Percentiles rank a stretch among this genome's conserved stretches.
phyloP scores from a whole-genome alignment of 179 eudicot genomes.

The Silene coronaria region DNA sequence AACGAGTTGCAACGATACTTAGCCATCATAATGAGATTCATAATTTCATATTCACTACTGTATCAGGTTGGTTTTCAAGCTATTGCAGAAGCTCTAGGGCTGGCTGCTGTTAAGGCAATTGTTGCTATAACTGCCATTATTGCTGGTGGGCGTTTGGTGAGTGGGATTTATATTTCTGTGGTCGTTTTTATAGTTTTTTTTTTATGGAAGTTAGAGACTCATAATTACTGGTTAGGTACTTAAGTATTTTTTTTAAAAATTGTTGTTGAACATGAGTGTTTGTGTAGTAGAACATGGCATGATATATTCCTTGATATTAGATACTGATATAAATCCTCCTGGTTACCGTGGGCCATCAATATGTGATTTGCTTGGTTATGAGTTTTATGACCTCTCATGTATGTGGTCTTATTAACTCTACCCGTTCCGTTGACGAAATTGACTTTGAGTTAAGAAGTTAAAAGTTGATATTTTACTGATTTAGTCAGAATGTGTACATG shows the following conservation, averaged over 20 bases:
- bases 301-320: background rate
- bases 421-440: background rate
- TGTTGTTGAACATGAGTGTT: background rate
- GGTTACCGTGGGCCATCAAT: background rate
- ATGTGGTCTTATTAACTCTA: background rate
- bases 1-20: background rate
- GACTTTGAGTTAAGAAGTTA: background rate
- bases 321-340: no score
- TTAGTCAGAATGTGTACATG: background rate
- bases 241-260: background rate
- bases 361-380: background rate
- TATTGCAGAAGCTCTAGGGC: conserved; percentile 95
- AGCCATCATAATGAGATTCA: background rate
- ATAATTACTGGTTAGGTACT: background rate
- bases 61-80: conserved; percentile 93
- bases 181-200: background rate
- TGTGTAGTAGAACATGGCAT: background rate
- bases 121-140: conserved; percentile 91
- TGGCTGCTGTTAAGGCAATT: conserved; percentile 94
- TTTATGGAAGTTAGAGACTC: background rate
- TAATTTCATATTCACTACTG: conserved; percentile 8
- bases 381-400: background rate
- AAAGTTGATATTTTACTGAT: background rate
- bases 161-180: conserved; percentile 19
- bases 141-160: conserved; percentile 98